phyloP scores from a whole-genome alignment of 192 early-diverging fungal genomes.

The Backusella australiensis region DNA sequence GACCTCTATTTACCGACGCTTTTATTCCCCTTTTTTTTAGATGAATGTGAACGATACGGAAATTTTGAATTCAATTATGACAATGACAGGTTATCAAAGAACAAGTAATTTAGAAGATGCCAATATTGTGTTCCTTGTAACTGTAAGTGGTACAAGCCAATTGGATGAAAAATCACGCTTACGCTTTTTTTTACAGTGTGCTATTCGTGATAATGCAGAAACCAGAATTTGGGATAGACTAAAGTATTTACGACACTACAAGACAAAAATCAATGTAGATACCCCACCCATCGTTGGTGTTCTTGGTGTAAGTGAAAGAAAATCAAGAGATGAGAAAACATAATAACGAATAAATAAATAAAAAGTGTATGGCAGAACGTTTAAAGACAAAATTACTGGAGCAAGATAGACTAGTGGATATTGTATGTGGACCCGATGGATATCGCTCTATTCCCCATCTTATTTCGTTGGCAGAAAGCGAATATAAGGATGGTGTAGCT shows the following conservation, averaged over 20 bases:
- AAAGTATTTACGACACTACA: constrained; percentile 52
- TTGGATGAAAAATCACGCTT: neutral
- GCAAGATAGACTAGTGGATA: constrained; percentile 65
- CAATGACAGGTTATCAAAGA: constrained; percentile 63
- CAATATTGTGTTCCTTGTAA: constrained; percentile 71
- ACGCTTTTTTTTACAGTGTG: constrained; percentile 39
- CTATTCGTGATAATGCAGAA: constrained; percentile 78
- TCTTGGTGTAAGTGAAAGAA: constrained; percentile 47
- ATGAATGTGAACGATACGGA: constrained; percentile 84
- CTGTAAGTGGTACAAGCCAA: constrained; percentile 28
- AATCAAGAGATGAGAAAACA: neutral
- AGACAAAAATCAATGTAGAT: constrained; percentile 49
- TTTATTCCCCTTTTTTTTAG: constrained; percentile 7
- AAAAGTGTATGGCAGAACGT: constrained; percentile 75
- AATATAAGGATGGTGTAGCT: constrained; percentile 62
- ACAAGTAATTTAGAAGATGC: constrained; percentile 54
- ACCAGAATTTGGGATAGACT: constrained; percentile 69
- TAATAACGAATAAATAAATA: neutral
- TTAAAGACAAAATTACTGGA: constrained; percentile 71
- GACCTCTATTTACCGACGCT: neutral
- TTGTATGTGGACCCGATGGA: constrained; percentile 77
- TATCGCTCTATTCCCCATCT: constrained; percentile 75
- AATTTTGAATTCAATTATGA: constrained; percentile 72
- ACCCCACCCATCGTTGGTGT: constrained; percentile 72
- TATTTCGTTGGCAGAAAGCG: constrained; percentile 60